These are phyloP conservation scores for Trichophyton equinum DNA, from an alignment of 2,329 filamentous ascomycete genomes.

Conservation along the genomic window DNA sequence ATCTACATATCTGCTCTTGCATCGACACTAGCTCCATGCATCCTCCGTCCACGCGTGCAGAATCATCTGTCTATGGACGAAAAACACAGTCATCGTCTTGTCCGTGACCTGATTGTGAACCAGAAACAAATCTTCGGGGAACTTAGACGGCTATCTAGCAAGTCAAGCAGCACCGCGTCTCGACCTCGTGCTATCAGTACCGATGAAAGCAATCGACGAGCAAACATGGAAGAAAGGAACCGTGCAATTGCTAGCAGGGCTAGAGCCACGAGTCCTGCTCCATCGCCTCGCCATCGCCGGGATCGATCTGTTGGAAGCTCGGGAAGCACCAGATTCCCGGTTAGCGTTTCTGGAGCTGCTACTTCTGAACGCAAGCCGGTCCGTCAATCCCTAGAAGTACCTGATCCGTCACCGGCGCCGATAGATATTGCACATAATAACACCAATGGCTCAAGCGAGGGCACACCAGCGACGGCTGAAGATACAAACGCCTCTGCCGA, in stretches of 20 bases:
- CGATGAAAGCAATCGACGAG: constrained; percentile 87
- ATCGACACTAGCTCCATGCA: constrained; percentile 63
- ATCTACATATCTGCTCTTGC: constrained; percentile 65
- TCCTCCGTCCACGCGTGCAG: constrained; percentile 75
- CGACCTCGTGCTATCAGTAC: constrained; percentile 81
- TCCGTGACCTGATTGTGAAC: constrained; percentile 83
- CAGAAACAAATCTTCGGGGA: constrained; percentile 94
- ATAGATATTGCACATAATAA: constrained; percentile 8
- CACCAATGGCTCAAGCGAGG: constrained; percentile 32
- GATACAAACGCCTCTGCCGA: constrained; percentile 13
- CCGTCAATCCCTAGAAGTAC: constrained; percentile 69
- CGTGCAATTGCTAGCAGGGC: constrained; percentile 61
- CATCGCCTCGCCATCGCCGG: constrained; percentile 50
- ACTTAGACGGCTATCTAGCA: constrained; percentile 59
- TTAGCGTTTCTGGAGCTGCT: constrained; percentile 51
- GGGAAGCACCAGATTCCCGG: constrained; percentile 69
- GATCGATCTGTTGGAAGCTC: constrained; percentile 57
- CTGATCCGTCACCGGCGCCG: constrained; percentile 38
- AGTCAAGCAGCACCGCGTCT: constrained; percentile 17
- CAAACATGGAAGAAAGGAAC: constrained; percentile 86
- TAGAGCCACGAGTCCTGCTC: constrained; percentile 57
- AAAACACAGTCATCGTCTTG: constrained; percentile 77
- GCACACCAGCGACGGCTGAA: constrained; percentile 15
- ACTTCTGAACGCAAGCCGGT: constrained; percentile 37
- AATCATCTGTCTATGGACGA: constrained; percentile 91